Percentiles rank a stretch among this genome's conserved stretches.
Evolutionary conservation across 148 eudicot genomes (phyloP).

Genomic region (Polygonum aviculare): DNA sequence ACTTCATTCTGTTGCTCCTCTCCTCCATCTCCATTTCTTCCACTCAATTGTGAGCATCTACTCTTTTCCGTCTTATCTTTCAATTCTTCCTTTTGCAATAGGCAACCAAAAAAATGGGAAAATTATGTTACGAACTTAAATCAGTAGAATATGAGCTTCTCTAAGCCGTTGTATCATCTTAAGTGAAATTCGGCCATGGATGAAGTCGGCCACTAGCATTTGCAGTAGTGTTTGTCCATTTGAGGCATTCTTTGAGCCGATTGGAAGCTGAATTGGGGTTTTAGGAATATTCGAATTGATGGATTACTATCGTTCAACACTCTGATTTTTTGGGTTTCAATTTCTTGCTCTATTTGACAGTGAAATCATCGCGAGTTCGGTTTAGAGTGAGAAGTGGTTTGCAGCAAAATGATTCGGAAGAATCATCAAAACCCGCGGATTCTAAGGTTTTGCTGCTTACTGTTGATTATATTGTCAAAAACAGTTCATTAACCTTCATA

Average conservation of each 20-base stretch:
- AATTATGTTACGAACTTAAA: neutral
- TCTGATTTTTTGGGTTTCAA: neutral
- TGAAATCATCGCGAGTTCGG: neutral
- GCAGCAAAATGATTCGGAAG: slow-evolving; percentile 1
- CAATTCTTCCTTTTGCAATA: neutral
- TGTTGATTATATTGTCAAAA: neutral
- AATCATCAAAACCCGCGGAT: neutral
- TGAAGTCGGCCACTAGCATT: neutral
- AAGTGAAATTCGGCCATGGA: neutral
- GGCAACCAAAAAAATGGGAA: neutral
- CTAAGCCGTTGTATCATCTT: neutral
- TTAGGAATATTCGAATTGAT: neutral
- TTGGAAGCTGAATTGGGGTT: neutral
- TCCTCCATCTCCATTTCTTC: neutral
- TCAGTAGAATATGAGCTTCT: neutral
- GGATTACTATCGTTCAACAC: neutral
- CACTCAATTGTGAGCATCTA: neutral
- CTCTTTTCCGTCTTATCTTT: neutral
- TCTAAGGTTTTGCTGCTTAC: neutral
- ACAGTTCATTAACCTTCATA: neutral
- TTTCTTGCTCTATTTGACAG: neutral
- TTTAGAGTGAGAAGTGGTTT: neutral
- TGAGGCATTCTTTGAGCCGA: neutral
- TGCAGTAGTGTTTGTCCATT: neutral
- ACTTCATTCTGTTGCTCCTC: neutral